Evolutionary conservation across 2,329 filamentous ascomycete genomes (phyloP).

Genomic region (Colletotrichum trifolii): DNA sequence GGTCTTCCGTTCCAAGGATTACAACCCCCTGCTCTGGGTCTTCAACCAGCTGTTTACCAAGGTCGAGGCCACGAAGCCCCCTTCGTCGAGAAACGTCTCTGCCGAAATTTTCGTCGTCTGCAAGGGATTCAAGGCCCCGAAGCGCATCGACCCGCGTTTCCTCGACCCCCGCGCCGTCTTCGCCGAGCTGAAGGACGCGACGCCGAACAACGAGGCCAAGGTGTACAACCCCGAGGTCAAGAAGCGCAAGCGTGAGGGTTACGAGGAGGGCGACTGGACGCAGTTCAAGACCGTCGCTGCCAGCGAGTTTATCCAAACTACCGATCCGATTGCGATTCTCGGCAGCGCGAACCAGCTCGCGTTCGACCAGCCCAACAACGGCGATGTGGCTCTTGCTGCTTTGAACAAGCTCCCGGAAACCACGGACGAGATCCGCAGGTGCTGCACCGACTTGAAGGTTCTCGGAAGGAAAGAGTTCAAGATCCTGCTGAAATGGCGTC

Average conservation of each 20-base stretch:
- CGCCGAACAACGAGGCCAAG: constrained; percentile 95
- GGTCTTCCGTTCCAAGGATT: constrained; percentile 96
- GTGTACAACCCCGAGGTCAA: constrained; percentile 98
- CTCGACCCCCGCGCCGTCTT: constrained; percentile 91
- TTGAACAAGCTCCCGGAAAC: constrained; percentile 89
- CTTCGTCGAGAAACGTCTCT: constrained; percentile 93
- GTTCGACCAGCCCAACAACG: constrained; percentile 82
- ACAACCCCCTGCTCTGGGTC: constrained; percentile 95
- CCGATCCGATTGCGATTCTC: constrained; percentile 91
- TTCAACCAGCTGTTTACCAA: constrained; percentile 96
- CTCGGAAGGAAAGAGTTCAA: constrained; percentile 96
- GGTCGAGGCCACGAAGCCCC: constrained; percentile 97
- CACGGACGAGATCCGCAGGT: constrained; percentile 81
- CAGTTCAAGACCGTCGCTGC: constrained; percentile 91
- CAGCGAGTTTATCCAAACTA: constrained; percentile 93
- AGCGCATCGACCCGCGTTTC: constrained; percentile 91
- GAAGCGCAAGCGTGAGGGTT: constrained; percentile 97
- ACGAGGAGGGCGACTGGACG: constrained; percentile 94
- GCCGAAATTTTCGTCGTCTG: constrained; percentile 99
- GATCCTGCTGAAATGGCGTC: constrained; percentile 85
- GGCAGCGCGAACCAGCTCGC: constrained; percentile 86
- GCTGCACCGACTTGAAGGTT: constrained; percentile 87
- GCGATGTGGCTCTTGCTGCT: constrained; percentile 87
- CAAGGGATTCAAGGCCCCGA: constrained; percentile 93
- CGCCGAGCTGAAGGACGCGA: constrained; percentile 85